Evolutionary conservation across 257 asterid species (phyloP).

Genomic region (Leonotis leonurus): DNA sequence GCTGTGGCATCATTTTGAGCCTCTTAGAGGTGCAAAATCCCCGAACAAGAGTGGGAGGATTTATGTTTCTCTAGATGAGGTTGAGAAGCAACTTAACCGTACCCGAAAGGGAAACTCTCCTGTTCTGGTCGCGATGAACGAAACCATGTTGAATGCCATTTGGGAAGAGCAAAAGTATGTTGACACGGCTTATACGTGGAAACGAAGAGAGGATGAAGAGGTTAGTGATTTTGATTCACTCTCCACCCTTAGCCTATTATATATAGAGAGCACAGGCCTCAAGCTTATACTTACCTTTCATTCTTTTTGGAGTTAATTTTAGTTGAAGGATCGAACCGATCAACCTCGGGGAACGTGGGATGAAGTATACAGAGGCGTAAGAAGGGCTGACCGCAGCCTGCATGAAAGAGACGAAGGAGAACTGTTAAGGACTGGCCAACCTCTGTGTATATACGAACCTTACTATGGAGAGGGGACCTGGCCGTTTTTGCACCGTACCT

Average conservation of each 20-base stretch:
- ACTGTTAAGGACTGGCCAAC: constrained; percentile 89
- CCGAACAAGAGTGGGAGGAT: constrained; percentile 17
- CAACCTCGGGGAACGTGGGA: constrained; percentile 87
- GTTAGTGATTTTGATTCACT: constrained; percentile 25
- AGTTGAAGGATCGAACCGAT: constrained; percentile 91
- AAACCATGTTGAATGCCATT: constrained; percentile 40
- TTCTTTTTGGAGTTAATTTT: constrained; percentile 16
- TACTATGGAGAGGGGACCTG: constrained; percentile 81
- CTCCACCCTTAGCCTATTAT: not conserved
- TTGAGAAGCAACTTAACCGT: constrained; percentile 48
- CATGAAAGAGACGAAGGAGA: constrained; percentile 97
- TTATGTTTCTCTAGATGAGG: constrained; percentile 23
- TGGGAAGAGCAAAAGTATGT: constrained; percentile 69
- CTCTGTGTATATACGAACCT: constrained; percentile 87
- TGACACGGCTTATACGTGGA: constrained; percentile 44
- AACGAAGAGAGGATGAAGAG: constrained; percentile 85
- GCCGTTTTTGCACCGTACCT: constrained; percentile 77
- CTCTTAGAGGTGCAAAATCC: constrained; percentile 17
- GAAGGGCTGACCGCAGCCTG: constrained; percentile 63
- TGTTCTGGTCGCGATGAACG: constrained; percentile 14
- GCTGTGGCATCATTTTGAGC: constrained; percentile 60
- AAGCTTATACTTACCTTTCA: not conserved
- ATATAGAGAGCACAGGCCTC: not conserved
- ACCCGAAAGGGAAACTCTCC: constrained; percentile 28
- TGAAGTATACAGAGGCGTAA: constrained; percentile 62